Base-by-base conservation (phyloP, 2,329 filamentous ascomycete genomes). In the Didymella exigua region DNA sequence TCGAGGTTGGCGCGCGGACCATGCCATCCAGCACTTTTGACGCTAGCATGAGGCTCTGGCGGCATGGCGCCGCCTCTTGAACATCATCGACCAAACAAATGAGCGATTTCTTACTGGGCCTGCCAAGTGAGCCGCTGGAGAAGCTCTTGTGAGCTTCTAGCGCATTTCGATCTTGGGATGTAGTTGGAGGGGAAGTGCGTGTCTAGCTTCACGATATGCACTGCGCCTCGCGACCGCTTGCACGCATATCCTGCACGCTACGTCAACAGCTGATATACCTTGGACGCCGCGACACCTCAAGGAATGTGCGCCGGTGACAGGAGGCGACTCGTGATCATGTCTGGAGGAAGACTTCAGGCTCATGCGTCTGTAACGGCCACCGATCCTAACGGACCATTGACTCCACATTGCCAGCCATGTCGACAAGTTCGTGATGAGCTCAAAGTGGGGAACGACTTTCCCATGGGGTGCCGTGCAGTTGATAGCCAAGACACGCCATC, bases 81-180 rank as follows among this genome's bases (percentile, higher is more conserved):
- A 23, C 40, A 44, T 44, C 49, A 36, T 36, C 29, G 14, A 44
- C 27, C 29, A 57, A 45, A 36, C 24, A 43, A 52, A 31, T 52
- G 34, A 43, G 52, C 42, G 43, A 50, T 52, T 42, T 52, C 45
- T 43, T 46, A n/a, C 44, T 14, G 23, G 42, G 4, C 14, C 19
- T 36, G 52, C 52, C 46, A 46, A 40, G 38, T 41, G 24, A 1
- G 30, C 34, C 49, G 49, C 43, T 49, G 53, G 36, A 56, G 43
- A 38, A 46, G 27, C 49, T 61, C 53, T 44, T 11, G 45, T 50
- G 34, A 31, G 27, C 31, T 61, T 63, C 60, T 61, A 63, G 55
- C 30, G 60, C 29, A 43, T 56, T 59, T 57, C 56, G 42, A 27
- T 19, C 51, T 58, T 33, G 13, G 40, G 46, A 34, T 18, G 23